Conservation (phyloP, 495 filamentous ascomycete genomes). For the Aspergillus asperescens region DNA sequence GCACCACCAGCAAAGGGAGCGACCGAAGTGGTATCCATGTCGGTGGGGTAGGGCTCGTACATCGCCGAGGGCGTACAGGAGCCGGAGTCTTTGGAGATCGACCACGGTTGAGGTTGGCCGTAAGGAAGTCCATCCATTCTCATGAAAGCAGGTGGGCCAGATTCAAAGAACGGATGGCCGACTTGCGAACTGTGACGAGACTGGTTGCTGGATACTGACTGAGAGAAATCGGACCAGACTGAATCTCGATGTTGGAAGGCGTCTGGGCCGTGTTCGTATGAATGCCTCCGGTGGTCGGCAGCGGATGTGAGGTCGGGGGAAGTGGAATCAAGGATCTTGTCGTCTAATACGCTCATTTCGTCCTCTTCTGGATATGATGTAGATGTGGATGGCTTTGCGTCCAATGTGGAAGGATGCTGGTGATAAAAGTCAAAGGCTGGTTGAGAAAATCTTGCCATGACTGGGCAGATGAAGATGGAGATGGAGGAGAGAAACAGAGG, state of each 20-base stretch:
- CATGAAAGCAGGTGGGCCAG: slow-evolving; percentile 50
- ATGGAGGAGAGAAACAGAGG: slow-evolving; percentile 22
- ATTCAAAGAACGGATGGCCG: slow-evolving; percentile 32
- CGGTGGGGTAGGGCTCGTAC: slow-evolving; percentile 61
- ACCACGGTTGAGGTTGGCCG: slow-evolving; percentile 48
- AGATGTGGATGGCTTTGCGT: slow-evolving; percentile 54
- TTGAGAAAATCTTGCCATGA: slow-evolving; percentile 45
- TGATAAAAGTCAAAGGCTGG: slow-evolving; percentile 55
- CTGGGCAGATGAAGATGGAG: slow-evolving; percentile 22
- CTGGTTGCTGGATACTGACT: slow-evolving; percentile 36
- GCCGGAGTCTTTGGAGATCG: slow-evolving; percentile 43
- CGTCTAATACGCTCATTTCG: slow-evolving; percentile 75
- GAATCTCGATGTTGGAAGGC: slow-evolving; percentile 71
- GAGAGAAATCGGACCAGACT: slow-evolving; percentile 69
- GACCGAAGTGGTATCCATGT: slow-evolving; percentile 53
- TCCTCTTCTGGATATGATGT: slow-evolving; percentile 70
- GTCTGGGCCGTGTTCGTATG: slow-evolving; percentile 61
- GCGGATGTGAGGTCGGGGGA: slow-evolving; percentile 61
- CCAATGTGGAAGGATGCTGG: slow-evolving; percentile 56
- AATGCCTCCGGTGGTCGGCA: slow-evolving; percentile 58
- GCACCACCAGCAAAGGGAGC: slow-evolving; percentile 50
- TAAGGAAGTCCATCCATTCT: slow-evolving; percentile 50
- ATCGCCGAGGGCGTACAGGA: slow-evolving; percentile 55
- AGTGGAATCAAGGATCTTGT: slow-evolving; percentile 72
- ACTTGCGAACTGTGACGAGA: slow-evolving; percentile 39